Conservation (phyloP, 352 stramenopile species). For the Globisporangium alternatum region DNA sequence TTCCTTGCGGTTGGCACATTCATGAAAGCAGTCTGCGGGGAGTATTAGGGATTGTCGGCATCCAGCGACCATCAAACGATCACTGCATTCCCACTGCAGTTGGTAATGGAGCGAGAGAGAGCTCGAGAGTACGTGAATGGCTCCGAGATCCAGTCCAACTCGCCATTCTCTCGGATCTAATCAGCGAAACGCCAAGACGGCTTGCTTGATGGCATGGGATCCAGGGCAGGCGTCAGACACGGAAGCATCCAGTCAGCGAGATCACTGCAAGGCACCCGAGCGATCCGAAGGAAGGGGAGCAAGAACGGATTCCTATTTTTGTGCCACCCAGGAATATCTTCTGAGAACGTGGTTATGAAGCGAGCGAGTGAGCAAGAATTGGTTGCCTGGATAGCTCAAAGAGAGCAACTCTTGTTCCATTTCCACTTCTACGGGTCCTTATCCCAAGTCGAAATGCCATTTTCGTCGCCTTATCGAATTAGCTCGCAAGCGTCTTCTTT, state of each 20-base stretch:
- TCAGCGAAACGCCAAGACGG: constrained; percentile 2
- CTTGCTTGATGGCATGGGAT: constrained; percentile 5
- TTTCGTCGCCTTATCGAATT: no score
- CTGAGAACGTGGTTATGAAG: constrained; percentile 2
- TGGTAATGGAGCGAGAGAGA: neutral
- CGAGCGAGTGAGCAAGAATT: neutral
- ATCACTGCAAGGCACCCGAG: neutral
- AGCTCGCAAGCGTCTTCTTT: no score
- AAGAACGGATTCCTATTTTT: constrained; percentile 6
- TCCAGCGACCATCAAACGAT: neutral
- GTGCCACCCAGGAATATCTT: constrained; percentile 4
- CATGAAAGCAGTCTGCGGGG: neutral
- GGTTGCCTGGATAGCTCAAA: neutral
- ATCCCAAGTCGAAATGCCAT: no score
- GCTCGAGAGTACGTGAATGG: neutral
- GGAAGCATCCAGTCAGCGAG: neutral
- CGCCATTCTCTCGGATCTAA: neutral
- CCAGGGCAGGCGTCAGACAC: constrained; percentile 1
- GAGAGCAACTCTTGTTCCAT: no score
- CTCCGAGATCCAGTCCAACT: neutral
- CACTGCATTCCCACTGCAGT: neutral
- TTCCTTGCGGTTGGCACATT: neutral
- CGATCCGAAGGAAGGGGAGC: constrained; percentile 3
- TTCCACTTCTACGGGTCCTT: no score
- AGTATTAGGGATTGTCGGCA: constrained; percentile 1